Evolutionary conservation across 371 early-diverging fungal species (phyloP), one percentile per base, ranked within the genome.

Genomic region (Mucor lusitanicus): DNA sequence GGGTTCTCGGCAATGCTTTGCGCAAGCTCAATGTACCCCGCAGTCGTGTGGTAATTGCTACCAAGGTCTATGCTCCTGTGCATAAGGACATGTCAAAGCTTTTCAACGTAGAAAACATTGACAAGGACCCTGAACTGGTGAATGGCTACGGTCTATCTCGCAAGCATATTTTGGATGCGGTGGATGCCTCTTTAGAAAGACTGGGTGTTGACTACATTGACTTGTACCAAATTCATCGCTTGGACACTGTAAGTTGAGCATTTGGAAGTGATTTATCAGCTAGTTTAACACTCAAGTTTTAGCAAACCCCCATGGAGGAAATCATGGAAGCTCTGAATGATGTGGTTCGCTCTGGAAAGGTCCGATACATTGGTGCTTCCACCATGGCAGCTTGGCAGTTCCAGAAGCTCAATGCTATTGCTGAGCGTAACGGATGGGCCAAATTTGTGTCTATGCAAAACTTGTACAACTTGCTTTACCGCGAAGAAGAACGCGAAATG

Each of bases 401-500:
- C 57, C 74, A 73, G 58, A 79, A 79, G 48, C 64, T 71, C n/a
- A 77, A 83, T 32, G 21, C 64, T 33, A 67, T 82, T 53, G 77
- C 82, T n/a, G 82, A 87, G 54, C 73, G 71, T 59, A 63, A 70
- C 25, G 88, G 88, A 2, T 87, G 86, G 86, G 63, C 85, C 23
- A 74, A 76, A 30, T 87, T 86, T 65, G 69, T 75, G 13, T 68
- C 75, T 1, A 84, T 83, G 87, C 84, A 81, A 66, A 85, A 84
- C 64, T 59, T 73, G 37, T 84, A 85, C 64, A 87, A 84, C 57
- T 61, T 85, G 39, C 19, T 85, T 9, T 87, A 87, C 62, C 84
- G 88, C 42, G 88, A 87, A 68, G 88, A 87, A 71, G 88, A 88
- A 59, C 77, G 86, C 15, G 88, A 88, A 53, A 85, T 87, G 85